Evolutionary conservation across 768 basidiomycete genomes (phyloP).

Genomic region (Serendipita sp.): DNA sequence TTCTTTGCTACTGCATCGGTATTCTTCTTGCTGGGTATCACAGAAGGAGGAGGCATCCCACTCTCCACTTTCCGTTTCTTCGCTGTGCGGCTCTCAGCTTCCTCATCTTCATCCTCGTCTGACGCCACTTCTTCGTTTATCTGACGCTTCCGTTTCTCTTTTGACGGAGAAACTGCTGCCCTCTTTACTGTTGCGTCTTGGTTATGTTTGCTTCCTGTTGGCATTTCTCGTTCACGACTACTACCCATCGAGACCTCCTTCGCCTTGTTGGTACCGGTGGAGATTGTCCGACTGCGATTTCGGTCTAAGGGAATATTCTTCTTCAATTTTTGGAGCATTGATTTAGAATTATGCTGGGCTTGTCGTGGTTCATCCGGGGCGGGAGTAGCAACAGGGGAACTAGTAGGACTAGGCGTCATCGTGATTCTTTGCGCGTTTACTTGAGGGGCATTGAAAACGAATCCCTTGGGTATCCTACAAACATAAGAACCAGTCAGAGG

Average conservation of each 20-base stretch:
- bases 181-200: too few relatives aligned
- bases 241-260: neutral
- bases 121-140: neutral
- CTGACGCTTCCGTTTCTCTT: too few relatives aligned
- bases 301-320: neutral
- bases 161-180: too few relatives aligned
- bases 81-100: neutral
- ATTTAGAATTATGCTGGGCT: too few relatives aligned
- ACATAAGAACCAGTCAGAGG: too few relatives aligned
- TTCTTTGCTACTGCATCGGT: too few relatives aligned
- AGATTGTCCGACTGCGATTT: neutral
- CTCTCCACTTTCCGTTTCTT: neutral
- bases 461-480: neutral
- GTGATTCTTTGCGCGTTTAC: neutral
- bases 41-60: too few relatives aligned
- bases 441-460: neutral
- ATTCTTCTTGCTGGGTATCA: too few relatives aligned
- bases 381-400: neutral
- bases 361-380: too few relatives aligned
- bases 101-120: neutral
- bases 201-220: neutral
- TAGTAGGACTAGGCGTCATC: neutral
- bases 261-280: neutral
- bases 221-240: neutral
- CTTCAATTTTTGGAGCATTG: neutral